Evolutionary conservation across 805 yeast genomes (phyloP), one percentile per base, ranked within the genome.

Genomic region (Yamadazyma paraphyllophila): DNA sequence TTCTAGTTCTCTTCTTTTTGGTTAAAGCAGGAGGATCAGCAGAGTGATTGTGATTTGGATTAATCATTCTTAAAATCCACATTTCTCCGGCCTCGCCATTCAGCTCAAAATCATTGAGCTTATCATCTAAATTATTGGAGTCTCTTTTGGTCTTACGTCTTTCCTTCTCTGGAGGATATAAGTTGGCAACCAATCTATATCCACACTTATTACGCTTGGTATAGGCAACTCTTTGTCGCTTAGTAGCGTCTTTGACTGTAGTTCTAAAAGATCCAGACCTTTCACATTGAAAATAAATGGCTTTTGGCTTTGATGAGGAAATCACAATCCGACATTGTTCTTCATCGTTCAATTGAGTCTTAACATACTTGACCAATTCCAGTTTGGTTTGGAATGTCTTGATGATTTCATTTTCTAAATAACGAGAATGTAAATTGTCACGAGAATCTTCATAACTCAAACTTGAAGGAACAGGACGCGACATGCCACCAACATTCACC

Each of bases 61-160:
- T 69, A 43, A 72, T 71, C 77, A 72, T 72, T 45, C 76, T 56
- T 55, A 72, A 70, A 36, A 71, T 67, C 77, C 77, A 72, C 66
- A 69, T 67, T 53, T 71, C 76, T 14, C 25, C 48, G 38, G 50
- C 51, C 37, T 49, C 54, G 16, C 55, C 8, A 8, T 33, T 26
- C 9, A 35, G 36, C 16, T 48, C 50, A n/a, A 50, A 47, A 31
- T 48, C 66, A 27, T 47, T 47, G 24, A 60, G 46, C 42, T 63
- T 62, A 17, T 61, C 69, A 37, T 63, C 65, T 36, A 59, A 58
- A 35, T 58, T 39, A 20, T 17, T 60, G 27, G 58, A 52, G 42
- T 58, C 63, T 27, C 44, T 49, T 51, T 49, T 58, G 55, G 39
- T 47, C 54, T 57, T 65, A 61, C 50, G 66, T 59, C 66, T 66